These are phyloP conservation scores for Acanthamoeba royreba DNA, from an alignment of 208 protist species.

Conservation along the genomic window DNA sequence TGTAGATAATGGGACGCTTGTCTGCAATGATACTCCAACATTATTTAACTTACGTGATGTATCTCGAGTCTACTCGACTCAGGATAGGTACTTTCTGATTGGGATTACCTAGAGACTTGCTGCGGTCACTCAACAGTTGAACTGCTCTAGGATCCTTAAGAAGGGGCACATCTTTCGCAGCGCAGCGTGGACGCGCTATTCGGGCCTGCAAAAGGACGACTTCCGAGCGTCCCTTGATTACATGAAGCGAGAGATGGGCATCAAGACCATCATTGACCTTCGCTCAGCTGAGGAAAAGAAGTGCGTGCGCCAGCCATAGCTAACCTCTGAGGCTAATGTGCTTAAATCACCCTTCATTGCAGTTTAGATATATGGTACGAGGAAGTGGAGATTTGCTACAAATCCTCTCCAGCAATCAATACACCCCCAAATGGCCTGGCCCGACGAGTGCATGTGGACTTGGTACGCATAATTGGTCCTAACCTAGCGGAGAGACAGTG, in stretches of 20 bases:
- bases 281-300: conserved; percentile 18
- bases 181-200: background rate
- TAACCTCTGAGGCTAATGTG: background rate
- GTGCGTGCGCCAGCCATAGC: background rate
- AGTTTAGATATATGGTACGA: background rate
- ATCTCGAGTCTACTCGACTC: no score
- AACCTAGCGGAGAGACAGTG: no score
- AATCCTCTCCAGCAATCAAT: background rate
- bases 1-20: no score
- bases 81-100: background rate
- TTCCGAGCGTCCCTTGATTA: background rate
- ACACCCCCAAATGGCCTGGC: no score
- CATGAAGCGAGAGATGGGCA: background rate
- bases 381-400: background rate
- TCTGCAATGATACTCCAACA: no score
- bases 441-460: background rate
- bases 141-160: background rate
- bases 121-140: background rate
- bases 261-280: conserved; percentile 33
- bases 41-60: no score
- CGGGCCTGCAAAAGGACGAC: background rate
- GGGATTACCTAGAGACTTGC: background rate
- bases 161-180: background rate
- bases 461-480: background rate
- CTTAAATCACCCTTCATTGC: background rate